Evolutionary conservation across 441 rosid genomes (phyloP).

Genomic region (Biscutella auriculata): DNA sequence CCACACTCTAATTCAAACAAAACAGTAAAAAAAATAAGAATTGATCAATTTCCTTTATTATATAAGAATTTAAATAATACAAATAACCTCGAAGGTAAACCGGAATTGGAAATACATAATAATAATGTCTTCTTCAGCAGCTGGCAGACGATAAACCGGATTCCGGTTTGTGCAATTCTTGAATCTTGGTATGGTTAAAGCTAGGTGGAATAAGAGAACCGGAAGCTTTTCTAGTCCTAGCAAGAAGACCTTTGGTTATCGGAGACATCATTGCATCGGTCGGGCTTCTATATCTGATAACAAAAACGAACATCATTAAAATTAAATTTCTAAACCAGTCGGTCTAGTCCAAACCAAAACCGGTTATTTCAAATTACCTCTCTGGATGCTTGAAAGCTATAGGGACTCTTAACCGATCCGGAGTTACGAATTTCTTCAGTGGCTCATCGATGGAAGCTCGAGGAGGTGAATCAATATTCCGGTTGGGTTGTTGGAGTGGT

Average conservation of each 20-base stretch:
- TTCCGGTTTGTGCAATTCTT: constrained; percentile 16
- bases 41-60: background rate
- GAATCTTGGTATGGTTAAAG: constrained; percentile 30
- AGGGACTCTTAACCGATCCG: constrained; percentile 61
- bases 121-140: constrained; percentile 12
- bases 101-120: too few relatives aligned
- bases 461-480: constrained; percentile 20
- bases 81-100: too few relatives aligned
- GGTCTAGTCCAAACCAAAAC: background rate
- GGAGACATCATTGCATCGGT: constrained; percentile 85
- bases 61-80: too few relatives aligned
- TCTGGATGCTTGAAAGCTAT: constrained; percentile 64
- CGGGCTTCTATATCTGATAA: constrained; percentile 79
- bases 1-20: background rate
- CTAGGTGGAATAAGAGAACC: constrained; percentile 52
- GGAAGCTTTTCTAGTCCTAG: constrained; percentile 48
- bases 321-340: background rate
- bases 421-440: constrained; percentile 39
- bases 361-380: constrained; percentile 29
- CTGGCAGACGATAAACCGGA: constrained; percentile 16
- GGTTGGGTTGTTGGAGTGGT: too few relatives aligned
- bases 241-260: constrained; percentile 65
- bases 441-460: constrained; percentile 25
- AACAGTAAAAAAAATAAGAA: background rate
- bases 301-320: background rate